phyloP scores from a whole-genome alignment of 2,329 filamentous ascomycete species.

The Coleophoma crateriformis region DNA sequence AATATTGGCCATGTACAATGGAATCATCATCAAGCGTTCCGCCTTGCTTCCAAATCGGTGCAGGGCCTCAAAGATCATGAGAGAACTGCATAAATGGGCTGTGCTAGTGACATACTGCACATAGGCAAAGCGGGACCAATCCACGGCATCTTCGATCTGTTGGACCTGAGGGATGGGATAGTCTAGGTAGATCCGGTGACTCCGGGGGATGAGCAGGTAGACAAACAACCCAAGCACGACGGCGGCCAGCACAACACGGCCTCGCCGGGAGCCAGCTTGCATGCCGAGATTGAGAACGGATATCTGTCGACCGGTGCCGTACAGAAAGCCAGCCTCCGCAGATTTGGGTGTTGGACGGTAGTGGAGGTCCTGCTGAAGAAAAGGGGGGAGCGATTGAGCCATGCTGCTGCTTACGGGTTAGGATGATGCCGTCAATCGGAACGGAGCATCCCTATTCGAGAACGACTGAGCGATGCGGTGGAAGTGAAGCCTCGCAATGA shows the following conservation, averaged over 20 bases:
- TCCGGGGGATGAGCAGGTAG: not conserved
- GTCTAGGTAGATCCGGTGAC: not conserved
- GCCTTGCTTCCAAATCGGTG: slow-evolving; percentile 35
- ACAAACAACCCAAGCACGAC: not conserved
- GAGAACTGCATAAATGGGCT: slow-evolving; percentile 42
- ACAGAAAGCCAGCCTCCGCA: no score
- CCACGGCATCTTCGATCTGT: slow-evolving; percentile 15
- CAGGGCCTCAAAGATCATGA: slow-evolving; percentile 44
- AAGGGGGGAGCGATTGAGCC: no score
- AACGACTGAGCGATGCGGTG: no score
- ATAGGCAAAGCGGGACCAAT: slow-evolving; percentile 42
- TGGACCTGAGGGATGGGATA: not conserved
- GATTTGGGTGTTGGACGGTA: no score
- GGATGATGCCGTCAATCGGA: no score
- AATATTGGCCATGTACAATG: slow-evolving; percentile 13
- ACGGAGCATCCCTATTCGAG: no score
- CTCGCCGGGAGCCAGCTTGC: not conserved
- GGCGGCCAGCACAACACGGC: not conserved
- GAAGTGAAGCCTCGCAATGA: no score
- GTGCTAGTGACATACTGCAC: slow-evolving; percentile 43
- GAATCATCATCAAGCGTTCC: slow-evolving; percentile 36
- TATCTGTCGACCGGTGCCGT: no score
- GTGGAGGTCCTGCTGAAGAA: no score
- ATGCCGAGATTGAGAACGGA: no score
- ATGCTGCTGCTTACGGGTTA: no score